phyloP scores from a whole-genome alignment of 257 asterid genomes.

The Nicotiana attenuata region DNA sequence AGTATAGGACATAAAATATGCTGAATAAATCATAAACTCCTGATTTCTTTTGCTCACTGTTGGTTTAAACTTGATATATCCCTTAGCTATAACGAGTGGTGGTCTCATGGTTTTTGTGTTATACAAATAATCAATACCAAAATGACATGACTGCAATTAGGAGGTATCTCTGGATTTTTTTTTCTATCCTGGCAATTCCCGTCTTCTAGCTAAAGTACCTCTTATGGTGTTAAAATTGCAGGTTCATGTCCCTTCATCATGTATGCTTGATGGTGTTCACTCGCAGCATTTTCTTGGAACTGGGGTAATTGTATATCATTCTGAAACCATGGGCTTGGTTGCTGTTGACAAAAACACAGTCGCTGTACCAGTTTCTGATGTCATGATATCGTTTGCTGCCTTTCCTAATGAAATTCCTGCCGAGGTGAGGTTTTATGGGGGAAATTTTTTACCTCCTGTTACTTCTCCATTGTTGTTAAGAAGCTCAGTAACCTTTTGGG shows the following conservation, averaged over 20 bases:
- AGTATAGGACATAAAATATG: background rate
- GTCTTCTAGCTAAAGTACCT: background rate
- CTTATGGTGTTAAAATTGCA: conserved; percentile 29
- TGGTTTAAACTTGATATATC: background rate
- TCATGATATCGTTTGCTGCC: conserved; percentile 98
- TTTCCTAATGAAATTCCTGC: conserved; percentile 98
- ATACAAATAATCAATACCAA: background rate
- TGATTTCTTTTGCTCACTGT: background rate
- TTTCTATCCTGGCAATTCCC: background rate
- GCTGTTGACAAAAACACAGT: conserved; percentile 97
- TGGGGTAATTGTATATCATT: conserved; percentile 85
- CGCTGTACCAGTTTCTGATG: conserved; percentile 90
- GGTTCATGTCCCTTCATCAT: conserved; percentile 99
- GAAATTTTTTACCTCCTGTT: background rate
- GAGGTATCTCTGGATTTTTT: background rate
- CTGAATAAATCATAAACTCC: background rate
- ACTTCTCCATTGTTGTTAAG: conserved; percentile 14
- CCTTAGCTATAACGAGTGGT: background rate
- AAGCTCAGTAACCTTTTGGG: conserved; percentile 15
- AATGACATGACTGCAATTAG: background rate
- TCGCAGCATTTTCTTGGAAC: conserved; percentile 95
- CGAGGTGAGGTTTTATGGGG: conserved; percentile 50
- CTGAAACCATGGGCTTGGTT: conserved; percentile 85
- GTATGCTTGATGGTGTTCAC: conserved; percentile 99
- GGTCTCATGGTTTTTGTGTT: background rate